These are phyloP conservation scores for Berberis vulgaris DNA, from an alignment of 164 flowering plant species.

Conservation along the genomic window DNA sequence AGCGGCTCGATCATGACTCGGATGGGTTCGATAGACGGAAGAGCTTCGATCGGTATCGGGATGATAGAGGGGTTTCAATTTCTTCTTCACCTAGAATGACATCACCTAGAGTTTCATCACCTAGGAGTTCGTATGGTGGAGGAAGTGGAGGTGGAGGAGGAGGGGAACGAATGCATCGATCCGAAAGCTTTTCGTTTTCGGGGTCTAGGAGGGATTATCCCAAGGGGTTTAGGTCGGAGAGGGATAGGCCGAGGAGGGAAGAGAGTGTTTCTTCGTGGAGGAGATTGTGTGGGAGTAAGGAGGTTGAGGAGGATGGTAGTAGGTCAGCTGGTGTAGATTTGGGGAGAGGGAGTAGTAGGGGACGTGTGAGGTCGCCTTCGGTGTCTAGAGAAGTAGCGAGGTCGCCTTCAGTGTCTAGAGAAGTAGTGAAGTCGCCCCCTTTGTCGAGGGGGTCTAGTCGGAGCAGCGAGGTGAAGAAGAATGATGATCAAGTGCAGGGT, in stretches of 20 bases:
- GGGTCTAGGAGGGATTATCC: conserved; percentile 66
- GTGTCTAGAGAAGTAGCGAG: conserved; percentile 10
- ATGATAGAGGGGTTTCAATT: conserved; percentile 26
- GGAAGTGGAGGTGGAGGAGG: conserved; percentile 14
- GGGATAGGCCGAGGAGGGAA: conserved; percentile 58
- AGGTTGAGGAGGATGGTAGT: conserved; percentile 28
- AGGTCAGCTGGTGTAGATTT: conserved; percentile 24
- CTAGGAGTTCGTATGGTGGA: no score
- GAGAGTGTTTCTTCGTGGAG: conserved; percentile 60
- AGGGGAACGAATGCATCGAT: conserved; percentile 44
- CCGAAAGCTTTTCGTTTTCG: conserved; percentile 49
- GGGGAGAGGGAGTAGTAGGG: conserved; percentile 30
- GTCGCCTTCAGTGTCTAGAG: no score
- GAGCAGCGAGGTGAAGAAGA: conserved; percentile 49
- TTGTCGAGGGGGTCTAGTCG: conserved; percentile 43
- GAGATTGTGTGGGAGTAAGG: conserved; percentile 41
- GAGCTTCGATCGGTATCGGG: conserved; percentile 36
- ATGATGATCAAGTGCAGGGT: conserved; percentile 27
- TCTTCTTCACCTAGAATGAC: conserved; percentile 27
- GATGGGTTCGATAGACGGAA: conserved; percentile 59
- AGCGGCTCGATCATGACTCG: conserved; percentile 45
- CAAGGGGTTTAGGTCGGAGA: conserved; percentile 79
- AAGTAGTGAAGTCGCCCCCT: conserved; percentile 29
- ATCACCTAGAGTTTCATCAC: neutral
- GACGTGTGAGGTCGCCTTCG: conserved; percentile 27